Evolutionary conservation across 192 early-diverging fungal species (phyloP).

Genomic region (Dimargaris xerosporica): DNA sequence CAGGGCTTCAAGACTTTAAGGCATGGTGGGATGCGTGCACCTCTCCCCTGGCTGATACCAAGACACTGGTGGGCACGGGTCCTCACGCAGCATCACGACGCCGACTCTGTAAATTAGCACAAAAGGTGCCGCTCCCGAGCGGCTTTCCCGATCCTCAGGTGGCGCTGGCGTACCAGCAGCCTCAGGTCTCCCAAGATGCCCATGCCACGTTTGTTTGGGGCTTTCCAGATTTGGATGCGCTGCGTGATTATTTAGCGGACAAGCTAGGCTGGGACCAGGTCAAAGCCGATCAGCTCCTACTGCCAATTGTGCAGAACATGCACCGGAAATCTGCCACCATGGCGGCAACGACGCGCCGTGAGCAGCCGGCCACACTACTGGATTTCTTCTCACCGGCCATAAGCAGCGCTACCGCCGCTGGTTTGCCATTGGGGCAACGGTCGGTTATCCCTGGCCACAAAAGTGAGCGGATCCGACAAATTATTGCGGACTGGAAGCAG

Average conservation of each 20-base stretch:
- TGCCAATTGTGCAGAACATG: constrained; percentile 28
- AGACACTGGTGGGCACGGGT: no score
- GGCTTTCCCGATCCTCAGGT: constrained; percentile 70
- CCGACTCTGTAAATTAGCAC: constrained; percentile 40
- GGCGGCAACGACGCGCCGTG: neutral
- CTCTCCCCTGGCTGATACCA: no score
- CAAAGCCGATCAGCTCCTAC: constrained; percentile 26
- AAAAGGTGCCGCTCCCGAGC: constrained; percentile 47
- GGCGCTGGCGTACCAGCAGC: constrained; percentile 61
- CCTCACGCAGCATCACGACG: no score
- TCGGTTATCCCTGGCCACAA: constrained; percentile 7
- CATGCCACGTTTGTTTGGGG: constrained; percentile 21
- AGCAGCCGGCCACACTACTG: neutral
- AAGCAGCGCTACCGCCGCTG: no score
- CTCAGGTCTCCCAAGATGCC: constrained; percentile 36
- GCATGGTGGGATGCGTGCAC: constrained; percentile 19
- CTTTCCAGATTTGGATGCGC: constrained; percentile 27
- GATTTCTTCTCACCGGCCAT: neutral
- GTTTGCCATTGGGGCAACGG: no score
- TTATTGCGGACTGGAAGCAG: constrained; percentile 7
- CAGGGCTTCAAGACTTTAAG: constrained; percentile 18
- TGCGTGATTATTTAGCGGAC: constrained; percentile 28
- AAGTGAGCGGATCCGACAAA: constrained; percentile 1
- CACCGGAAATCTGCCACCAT: neutral
- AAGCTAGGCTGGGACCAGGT: constrained; percentile 24